phyloP scores from a whole-genome alignment of 2,329 filamentous ascomycete genomes.

The Emmonsiellopsis sp. region DNA sequence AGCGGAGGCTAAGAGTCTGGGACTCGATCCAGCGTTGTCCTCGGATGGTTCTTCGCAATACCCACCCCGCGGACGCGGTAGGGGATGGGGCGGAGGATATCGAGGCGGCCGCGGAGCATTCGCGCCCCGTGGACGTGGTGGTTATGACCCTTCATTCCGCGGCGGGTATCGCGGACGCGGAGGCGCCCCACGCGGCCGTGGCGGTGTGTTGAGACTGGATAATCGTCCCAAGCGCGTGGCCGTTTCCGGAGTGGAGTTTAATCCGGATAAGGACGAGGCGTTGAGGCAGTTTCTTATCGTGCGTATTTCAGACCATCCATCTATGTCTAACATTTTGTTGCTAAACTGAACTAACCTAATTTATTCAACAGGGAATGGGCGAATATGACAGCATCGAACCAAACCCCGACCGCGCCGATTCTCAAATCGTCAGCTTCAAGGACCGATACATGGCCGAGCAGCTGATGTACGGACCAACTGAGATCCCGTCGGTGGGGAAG shows the following conservation, averaged over 20 bases:
- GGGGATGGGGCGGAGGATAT: conserved; percentile 15
- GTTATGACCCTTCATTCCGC: conserved; percentile 30
- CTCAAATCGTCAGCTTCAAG: conserved; percentile 38
- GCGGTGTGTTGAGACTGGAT: conserved; percentile 48
- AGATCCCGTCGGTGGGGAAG: conserved; percentile 45
- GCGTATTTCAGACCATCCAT: no score
- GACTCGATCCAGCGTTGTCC: conserved; percentile 38
- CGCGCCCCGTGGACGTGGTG: conserved; percentile 26
- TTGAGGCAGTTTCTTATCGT: conserved; percentile 49
- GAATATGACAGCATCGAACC: conserved; percentile 39
- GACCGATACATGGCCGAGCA: conserved; percentile 46
- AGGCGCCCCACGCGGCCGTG: conserved; percentile 28
- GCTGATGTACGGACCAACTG: conserved; percentile 39
- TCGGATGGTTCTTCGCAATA: conserved; percentile 16
- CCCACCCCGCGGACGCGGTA: conserved; percentile 23
- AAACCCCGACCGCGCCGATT: conserved; percentile 30
- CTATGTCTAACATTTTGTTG: background rate
- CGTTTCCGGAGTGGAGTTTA: conserved; percentile 40
- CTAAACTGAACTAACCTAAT: background rate
- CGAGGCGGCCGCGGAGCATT: conserved; percentile 34
- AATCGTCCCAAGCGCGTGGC: conserved; percentile 49
- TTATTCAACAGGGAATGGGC: conserved; percentile 32
- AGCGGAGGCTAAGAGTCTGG: conserved; percentile 46
- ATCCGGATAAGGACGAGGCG: conserved; percentile 45
- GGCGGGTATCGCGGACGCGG: conserved; percentile 37